Evolutionary conservation across 257 asterid species (phyloP), one percentile per base, ranked within the genome.

Genomic region (Solanum phureja): DNA sequence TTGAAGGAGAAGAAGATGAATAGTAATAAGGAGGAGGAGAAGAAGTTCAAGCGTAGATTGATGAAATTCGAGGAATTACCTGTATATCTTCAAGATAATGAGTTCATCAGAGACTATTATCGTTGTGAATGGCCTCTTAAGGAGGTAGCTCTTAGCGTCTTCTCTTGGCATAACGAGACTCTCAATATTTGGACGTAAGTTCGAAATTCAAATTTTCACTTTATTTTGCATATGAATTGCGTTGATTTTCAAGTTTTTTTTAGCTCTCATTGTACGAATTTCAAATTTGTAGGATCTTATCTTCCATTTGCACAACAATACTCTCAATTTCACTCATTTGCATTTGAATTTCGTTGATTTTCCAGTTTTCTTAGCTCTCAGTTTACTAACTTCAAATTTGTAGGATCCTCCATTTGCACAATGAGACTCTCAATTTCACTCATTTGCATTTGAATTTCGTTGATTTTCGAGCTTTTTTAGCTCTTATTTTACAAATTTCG

Each of bases 141-240:
- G 76, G 94, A 95, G 42, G 93, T 93, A 29, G 73, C 92, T 27
- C 93, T 92, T 87, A 96, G 99, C 93, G 87, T 95, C 86, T 96
- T 96, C 93, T 91, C 98, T 19, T 38, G 93, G 91, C 99, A 96
- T 91, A 96, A 96, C 24, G 99, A 96, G 87, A 96, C 98, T 71
- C 92, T 96, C 88, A 96, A 96, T 88, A 92, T 96, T 35, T 96
- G 98, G 99, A 95, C 99, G 99, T 96, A 69, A 90, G 97, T 90
- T 73, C 46, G 8, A 8, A 34, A 16, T 31, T 64, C 3, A 2
- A 29, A 8, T 6, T 81, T 11, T 35, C 8, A 24, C 79, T 38
- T 42, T 31, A 62, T 12, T 21, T 24, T 44, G 16, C 37, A 6
- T 76, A 38, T 75, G 52, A 74, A 21, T 10, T 35, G 38, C 9